Evolutionary conservation across 2,329 filamentous ascomycete genomes (phyloP), one percentile per base, ranked within the genome.

Genomic region (Talaromyces islandicus): DNA sequence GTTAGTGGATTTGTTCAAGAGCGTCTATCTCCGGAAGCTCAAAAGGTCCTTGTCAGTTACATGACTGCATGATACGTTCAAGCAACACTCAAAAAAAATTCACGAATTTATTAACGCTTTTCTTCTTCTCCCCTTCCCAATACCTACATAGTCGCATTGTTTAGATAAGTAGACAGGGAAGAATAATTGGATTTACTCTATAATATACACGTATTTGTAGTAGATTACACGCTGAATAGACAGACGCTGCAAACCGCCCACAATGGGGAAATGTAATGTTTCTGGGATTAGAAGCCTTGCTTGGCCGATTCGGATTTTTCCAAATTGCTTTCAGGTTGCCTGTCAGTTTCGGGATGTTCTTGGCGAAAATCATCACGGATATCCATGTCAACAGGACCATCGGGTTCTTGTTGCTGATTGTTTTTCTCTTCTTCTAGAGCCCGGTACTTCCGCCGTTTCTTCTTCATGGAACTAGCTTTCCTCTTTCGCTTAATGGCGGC

Each of bases 401-500:
- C 46, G 24, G 7, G 2, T n/a, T 59, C 54, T 48, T 63, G 57
- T 19, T 56, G 25, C 25, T 6, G 54, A 29, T 56, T 57, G 21
- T 64, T 64, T 41, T 64, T 66, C 54, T 64, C 65, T 61, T 70
- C 68, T 57, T 68, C 75, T 57, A 78, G 62, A 12, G 68, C 69
- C 35, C 73, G 70, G 69, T 80, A 79, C 64, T 79, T 79, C 65
- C 77, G 69, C 62, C 71, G 70, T 53, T 67, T 72, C 71, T 79
- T 80, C 70, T 77, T 79, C 63, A 70, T 61, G 53, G 71, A 75
- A 64, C 74, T 78, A 38, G 73, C 73, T 65, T 78, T 79, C 66
- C 75, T 75, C 64, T 74, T 78, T 60, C 93, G 93, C 75, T 96
- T 96, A 67, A 91, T 82, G 68, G 87, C 84, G 59, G 84, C 86